Percentiles rank a stretch among this genome's conserved stretches.
Conservation (phyloP, 495 filamentous ascomycete genomes). For the Penicillium ochrochloron region DNA sequence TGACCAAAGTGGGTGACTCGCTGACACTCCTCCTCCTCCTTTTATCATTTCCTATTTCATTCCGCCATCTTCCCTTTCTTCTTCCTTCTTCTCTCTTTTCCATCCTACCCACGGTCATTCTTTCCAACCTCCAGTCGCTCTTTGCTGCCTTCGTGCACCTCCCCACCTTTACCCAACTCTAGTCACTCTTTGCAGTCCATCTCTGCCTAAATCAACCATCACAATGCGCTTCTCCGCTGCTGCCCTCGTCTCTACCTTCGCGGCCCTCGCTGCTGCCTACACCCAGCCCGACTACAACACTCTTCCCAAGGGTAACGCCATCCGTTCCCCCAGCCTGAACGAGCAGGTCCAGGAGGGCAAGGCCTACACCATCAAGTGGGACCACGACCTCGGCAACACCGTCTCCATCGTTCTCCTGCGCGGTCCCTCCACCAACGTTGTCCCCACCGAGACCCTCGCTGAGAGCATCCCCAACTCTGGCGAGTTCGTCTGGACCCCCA, state of each 20-base stretch:
- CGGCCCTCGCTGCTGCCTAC: conserved; percentile 57
- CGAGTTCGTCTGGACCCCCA: conserved; percentile 60
- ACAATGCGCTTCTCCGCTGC: conserved; percentile 59
- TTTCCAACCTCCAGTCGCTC: conserved; percentile 30
- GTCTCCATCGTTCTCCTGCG: conserved; percentile 67
- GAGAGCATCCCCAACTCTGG: conserved; percentile 64
- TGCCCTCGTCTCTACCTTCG: conserved; percentile 52
- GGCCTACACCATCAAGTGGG: conserved; percentile 66
- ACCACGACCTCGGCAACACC: conserved; percentile 46
- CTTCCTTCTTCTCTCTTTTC: conserved; percentile 27
- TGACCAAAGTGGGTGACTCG: not conserved
- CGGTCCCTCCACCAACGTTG: conserved; percentile 61
- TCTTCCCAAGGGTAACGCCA: conserved; percentile 60
- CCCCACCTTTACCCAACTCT: conserved; percentile 19
- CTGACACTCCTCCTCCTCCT: not conserved
- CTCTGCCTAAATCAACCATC: conserved; percentile 24
- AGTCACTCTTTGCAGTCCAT: conserved; percentile 26
- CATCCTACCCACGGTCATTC: conserved; percentile 21
- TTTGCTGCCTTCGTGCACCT: conserved; percentile 24
- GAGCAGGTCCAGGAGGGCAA: conserved; percentile 58
- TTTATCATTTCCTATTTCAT: not conserved
- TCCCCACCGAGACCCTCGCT: conserved; percentile 57
- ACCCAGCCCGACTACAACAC: conserved; percentile 54
- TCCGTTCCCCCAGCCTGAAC: conserved; percentile 54
- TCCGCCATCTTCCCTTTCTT: conserved; percentile 30